These are phyloP conservation scores for Purpureocillium lavendulum DNA, from an alignment of 2,329 filamentous ascomycete species.

Conservation along the genomic window DNA sequence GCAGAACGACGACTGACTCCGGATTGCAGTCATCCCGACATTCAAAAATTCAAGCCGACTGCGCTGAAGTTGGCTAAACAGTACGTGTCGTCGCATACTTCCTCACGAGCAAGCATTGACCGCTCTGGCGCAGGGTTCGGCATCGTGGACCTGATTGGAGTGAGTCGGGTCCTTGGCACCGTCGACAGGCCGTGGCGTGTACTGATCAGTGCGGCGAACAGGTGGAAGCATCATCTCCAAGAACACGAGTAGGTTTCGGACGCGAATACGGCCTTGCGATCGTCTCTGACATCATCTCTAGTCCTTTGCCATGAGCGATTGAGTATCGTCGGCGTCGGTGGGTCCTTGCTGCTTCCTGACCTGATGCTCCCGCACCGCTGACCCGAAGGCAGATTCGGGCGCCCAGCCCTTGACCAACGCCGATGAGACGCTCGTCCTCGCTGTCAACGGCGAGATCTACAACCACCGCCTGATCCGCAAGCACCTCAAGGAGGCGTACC, in stretches of 20 bases:
- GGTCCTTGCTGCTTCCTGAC: conserved; percentile 21
- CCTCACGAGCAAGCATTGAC: conserved; percentile 5
- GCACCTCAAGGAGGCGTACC: conserved; percentile 71
- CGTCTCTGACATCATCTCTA: conserved; percentile 29
- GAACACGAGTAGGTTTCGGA: conserved; percentile 67
- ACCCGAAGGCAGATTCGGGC: conserved; percentile 62
- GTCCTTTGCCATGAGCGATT: conserved; percentile 96
- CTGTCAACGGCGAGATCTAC: conserved; percentile 99
- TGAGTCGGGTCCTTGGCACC: conserved; percentile 43
- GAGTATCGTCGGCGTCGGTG: conserved; percentile 94
- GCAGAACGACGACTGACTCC: conserved; percentile 7
- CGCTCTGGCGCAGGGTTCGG: conserved; percentile 55
- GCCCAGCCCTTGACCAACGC: conserved; percentile 92
- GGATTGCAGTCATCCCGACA: conserved; percentile 68
- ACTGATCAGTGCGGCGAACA: conserved; percentile 22
- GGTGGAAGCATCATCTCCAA: conserved; percentile 84
- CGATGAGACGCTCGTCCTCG: conserved; percentile 79
- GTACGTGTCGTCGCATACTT: conserved; percentile 46
- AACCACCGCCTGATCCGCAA: conserved; percentile 96
- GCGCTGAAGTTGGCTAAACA: conserved; percentile 90
- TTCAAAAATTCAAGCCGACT: conserved; percentile 91
- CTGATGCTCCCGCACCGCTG: conserved; percentile 7
- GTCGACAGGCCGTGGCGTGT: too few relatives aligned
- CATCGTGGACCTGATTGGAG: conserved; percentile 98
- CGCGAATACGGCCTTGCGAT: background rate